Conservation (phyloP, 2,329 filamentous ascomycete species). For the Nannizzia gypsea region DNA sequence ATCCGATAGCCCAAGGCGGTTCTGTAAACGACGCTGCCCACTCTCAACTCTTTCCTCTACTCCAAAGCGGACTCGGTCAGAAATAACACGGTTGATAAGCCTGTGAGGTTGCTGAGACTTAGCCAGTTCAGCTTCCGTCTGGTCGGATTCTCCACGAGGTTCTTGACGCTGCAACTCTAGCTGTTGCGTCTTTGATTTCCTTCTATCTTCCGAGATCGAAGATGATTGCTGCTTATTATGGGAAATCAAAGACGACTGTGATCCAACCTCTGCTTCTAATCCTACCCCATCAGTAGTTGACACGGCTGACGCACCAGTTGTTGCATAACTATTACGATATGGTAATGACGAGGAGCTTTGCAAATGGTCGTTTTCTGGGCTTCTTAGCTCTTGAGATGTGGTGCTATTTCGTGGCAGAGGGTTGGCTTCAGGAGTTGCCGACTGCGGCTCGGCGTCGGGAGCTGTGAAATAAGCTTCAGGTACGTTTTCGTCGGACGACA, state of each 20-base stretch:
- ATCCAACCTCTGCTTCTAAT: background rate
- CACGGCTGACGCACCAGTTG: background rate
- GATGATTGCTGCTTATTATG: slow-evolving; percentile 7
- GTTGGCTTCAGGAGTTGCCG: background rate
- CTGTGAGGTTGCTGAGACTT: slow-evolving; percentile 12
- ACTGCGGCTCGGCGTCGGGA: background rate
- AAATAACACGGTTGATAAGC: slow-evolving; percentile 16
- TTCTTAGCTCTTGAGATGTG: background rate
- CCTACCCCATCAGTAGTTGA: background rate
- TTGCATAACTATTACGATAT: background rate
- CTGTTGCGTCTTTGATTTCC: slow-evolving; percentile 9
- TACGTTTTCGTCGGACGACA: slow-evolving; percentile 7
- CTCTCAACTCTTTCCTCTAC: slow-evolving; percentile 34
- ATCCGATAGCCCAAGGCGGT: slow-evolving; percentile 23
- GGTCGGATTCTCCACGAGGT: slow-evolving; percentile 16
- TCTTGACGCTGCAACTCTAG: slow-evolving; percentile 23
- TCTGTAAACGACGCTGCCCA: slow-evolving; percentile 30
- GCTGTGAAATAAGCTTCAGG: slow-evolving; percentile 11
- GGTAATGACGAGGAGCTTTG: background rate
- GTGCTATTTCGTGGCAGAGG: background rate
- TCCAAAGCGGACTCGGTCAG: slow-evolving; percentile 34
- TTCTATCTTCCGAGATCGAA: slow-evolving; percentile 13
- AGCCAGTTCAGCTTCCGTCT: background rate
- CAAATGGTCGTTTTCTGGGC: background rate
- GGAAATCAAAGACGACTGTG: slow-evolving; percentile 22